Evolutionary conservation across 306 rosid genomes (phyloP).

Genomic region (Notholithocarpus densiflorus): DNA sequence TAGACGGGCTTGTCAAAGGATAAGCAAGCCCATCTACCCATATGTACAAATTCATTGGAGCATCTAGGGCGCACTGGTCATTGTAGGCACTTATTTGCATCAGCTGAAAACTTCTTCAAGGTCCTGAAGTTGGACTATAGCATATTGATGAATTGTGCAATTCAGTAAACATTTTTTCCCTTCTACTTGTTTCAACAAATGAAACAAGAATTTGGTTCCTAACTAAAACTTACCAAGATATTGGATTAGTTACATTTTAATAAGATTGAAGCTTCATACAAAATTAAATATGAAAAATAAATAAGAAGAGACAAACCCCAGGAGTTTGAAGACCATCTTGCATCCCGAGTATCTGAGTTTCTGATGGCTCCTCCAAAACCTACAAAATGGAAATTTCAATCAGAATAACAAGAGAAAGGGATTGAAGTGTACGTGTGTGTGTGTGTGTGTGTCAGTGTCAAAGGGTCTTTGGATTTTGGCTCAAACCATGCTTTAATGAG

Average conservation of each 20-base stretch:
- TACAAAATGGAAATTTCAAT: constrained; percentile 26
- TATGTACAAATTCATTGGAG: neutral
- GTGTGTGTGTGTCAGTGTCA: neutral
- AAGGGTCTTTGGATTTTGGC: neutral
- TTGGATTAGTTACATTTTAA: neutral
- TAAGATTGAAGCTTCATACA: neutral
- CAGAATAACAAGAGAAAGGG: constrained; percentile 2
- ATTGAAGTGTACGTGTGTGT: too few relatives aligned
- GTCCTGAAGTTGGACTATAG: neutral
- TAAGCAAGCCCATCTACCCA: too few relatives aligned
- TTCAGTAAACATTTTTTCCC: neutral
- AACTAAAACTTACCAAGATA: neutral
- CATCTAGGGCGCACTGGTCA: neutral
- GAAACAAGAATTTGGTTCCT: neutral
- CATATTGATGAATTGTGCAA: neutral
- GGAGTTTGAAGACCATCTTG: constrained; percentile 65
- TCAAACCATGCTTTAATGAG: neutral
- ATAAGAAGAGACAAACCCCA: constrained; percentile 52
- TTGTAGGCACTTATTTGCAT: neutral
- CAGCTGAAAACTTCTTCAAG: neutral
- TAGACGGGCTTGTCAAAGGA: too few relatives aligned
- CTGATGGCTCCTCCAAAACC: constrained; percentile 70
- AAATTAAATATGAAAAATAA: neutral
- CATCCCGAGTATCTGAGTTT: constrained; percentile 45
- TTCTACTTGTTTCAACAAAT: neutral